Evolutionary conservation across 2,329 filamentous ascomycete genomes (phyloP).

Genomic region (Coniella lustricola): DNA sequence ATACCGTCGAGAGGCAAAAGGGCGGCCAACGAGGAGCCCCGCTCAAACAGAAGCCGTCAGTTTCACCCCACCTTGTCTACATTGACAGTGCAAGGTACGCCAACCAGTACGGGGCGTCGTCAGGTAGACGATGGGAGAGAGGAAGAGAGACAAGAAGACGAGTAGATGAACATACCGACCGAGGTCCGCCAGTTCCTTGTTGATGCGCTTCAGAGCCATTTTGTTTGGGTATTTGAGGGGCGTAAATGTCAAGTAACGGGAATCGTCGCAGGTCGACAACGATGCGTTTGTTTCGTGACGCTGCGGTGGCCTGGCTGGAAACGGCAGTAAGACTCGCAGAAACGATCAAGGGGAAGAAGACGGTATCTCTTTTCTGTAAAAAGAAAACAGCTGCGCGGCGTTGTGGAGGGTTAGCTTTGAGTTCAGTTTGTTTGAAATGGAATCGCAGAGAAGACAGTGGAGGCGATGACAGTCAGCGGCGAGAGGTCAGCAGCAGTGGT

Average conservation of each 20-base stretch:
- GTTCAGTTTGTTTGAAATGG: neutral
- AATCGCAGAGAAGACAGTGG: neutral
- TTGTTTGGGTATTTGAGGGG: slow-evolving; percentile 26
- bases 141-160: slow-evolving; percentile 17
- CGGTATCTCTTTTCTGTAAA: neutral
- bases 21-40: slow-evolving; percentile 6
- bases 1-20: neutral
- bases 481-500: neutral
- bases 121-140: slow-evolving; percentile 11
- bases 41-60: slow-evolving; percentile 4
- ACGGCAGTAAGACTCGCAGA: neutral
- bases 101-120: slow-evolving; percentile 11
- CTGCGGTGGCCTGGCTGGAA: neutral
- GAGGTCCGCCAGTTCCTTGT: slow-evolving; percentile 87
- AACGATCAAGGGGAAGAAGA: neutral
- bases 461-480: neutral
- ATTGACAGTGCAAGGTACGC: slow-evolving; percentile 21
- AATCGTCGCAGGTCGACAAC: slow-evolving; percentile 14
- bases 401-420: neutral
- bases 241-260: slow-evolving; percentile 4
- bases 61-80: slow-evolving; percentile 15
- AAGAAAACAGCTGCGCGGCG: neutral
- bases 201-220: slow-evolving; percentile 91
- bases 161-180: slow-evolving; percentile 60
- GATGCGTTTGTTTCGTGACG: neutral